Evolutionary conservation across 306 rosid species (phyloP), one percentile per base, ranked within the genome.

Genomic region (Trichosanthes truncata): DNA sequence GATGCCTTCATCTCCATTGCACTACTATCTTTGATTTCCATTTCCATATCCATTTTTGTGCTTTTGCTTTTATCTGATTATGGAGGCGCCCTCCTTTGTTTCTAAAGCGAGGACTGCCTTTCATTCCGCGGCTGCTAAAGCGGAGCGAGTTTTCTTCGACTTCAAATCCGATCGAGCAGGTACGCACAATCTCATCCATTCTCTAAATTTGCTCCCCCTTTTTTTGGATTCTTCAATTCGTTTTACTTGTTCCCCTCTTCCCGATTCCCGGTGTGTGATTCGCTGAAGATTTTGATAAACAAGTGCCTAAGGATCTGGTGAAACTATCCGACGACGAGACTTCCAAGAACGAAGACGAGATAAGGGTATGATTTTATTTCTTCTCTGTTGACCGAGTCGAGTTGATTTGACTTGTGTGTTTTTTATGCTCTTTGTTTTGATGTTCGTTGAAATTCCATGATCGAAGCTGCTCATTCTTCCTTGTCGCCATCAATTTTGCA

Each of bases 111-210:
- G 96, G 92, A 90, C 87, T 26, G 97, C 98, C 92, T 90, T 96
- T 55, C 89, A 91, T 91, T 96, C 98, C 83, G 98, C 96, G 17
- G 99, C 99, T 78, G 97, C 97, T 20, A 95, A 95, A 91, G 98
- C 99, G 96, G 99, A 93, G 89, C 88, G 97, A 21, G 93, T 93
- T 57, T 84, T 92, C 15, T 76, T 83, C 31, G 97, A 92, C 85
- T 93, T 91, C 53, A 95, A 94, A 81, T 84, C 97, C 81, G 97
- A 92, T 90, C 96, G 90, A 84, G 20, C 56, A 66, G 77, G 77
- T 79, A n/a, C 77, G 66, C 78, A 31, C 31, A 56, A 66, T 51
- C 21, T 56, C 82, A 79, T 21, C 63, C 78, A 31, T 82, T 80
- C 84, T 69, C 80, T 78, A 56, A 76, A 69, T 75, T 33, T 82